These are phyloP conservation scores for Ceratobasidium theobromae DNA, from an alignment of 1,284 basidiomycete species.

Conservation along the genomic window DNA sequence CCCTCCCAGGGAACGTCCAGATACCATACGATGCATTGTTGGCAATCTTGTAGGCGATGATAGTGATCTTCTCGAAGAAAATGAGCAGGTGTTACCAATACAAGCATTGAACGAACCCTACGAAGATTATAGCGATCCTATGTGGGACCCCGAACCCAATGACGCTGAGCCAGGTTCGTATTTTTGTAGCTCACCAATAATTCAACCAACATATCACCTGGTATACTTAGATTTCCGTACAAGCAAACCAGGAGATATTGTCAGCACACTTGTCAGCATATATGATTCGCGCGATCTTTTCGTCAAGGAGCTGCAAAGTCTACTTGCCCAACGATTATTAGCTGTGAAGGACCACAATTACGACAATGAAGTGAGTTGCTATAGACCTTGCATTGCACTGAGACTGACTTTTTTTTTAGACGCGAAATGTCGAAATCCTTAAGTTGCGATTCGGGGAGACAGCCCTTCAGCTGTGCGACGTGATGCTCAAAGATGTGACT, in stretches of 20 bases:
- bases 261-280: slow-evolving; percentile 93
- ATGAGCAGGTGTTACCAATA: slow-evolving; percentile 71
- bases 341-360: slow-evolving; percentile 76
- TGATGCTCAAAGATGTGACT: slow-evolving; percentile 94
- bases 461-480: slow-evolving; percentile 88
- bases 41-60: slow-evolving; percentile 84
- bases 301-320: slow-evolving; percentile 87
- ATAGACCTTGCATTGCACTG: not conserved
- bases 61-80: slow-evolving; percentile 78
- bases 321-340: slow-evolving; percentile 82
- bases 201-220: not conserved
- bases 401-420: slow-evolving; percentile 48
- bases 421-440: slow-evolving; percentile 87
- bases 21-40: slow-evolving; percentile 93
- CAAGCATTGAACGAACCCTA: slow-evolving; percentile 60
- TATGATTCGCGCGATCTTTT: slow-evolving; percentile 94
- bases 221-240: slow-evolving; percentile 72
- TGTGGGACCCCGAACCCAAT: slow-evolving; percentile 91
- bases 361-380: slow-evolving; percentile 71
- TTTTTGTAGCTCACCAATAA: not conserved
- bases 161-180: slow-evolving; percentile 82
- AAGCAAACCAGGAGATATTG: slow-evolving; percentile 84
- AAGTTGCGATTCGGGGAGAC: slow-evolving; percentile 92
- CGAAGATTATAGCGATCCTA: slow-evolving; percentile 85
- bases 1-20: slow-evolving; percentile 67